These are phyloP conservation scores for Ziziphus jujuba DNA, from an alignment of 306 rosid genomes.

Conservation along the genomic window DNA sequence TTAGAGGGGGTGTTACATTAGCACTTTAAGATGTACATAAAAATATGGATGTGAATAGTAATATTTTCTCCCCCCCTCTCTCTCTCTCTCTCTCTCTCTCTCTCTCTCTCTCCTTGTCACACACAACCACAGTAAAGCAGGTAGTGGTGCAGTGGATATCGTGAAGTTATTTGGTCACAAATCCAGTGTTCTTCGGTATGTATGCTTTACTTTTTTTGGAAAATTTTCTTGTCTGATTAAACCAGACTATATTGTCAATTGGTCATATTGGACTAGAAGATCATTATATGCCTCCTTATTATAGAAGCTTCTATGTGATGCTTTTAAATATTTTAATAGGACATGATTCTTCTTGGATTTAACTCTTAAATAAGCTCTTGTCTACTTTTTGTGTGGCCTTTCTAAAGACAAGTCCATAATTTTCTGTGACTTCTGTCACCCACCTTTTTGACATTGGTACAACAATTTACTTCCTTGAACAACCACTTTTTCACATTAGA, in stretches of 20 bases:
- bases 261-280: not conserved
- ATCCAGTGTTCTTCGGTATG: slow-evolving; percentile 86
- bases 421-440: too few relatives aligned
- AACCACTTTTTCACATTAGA: too few relatives aligned
- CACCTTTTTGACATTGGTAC: too few relatives aligned
- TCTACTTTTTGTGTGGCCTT: too few relatives aligned
- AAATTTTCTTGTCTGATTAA: slow-evolving; percentile 8
- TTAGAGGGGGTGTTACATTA: not conserved
- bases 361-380: too few relatives aligned
- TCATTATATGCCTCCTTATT: not conserved
- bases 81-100: not conserved
- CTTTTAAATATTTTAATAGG: too few relatives aligned
- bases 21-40: not conserved
- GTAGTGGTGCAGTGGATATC: slow-evolving; percentile 76
- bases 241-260: not conserved
- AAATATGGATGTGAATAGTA: not conserved
- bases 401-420: too few relatives aligned
- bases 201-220: slow-evolving; percentile 15
- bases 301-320: not conserved
- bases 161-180: slow-evolving; percentile 84
- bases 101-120: not conserved
- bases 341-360: too few relatives aligned
- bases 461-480: too few relatives aligned
- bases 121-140: slow-evolving; percentile 58
- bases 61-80: too few relatives aligned